These are phyloP conservation scores for Graphilbum fragrans DNA, from an alignment of 2,329 filamentous ascomycete species.

Conservation along the genomic window DNA sequence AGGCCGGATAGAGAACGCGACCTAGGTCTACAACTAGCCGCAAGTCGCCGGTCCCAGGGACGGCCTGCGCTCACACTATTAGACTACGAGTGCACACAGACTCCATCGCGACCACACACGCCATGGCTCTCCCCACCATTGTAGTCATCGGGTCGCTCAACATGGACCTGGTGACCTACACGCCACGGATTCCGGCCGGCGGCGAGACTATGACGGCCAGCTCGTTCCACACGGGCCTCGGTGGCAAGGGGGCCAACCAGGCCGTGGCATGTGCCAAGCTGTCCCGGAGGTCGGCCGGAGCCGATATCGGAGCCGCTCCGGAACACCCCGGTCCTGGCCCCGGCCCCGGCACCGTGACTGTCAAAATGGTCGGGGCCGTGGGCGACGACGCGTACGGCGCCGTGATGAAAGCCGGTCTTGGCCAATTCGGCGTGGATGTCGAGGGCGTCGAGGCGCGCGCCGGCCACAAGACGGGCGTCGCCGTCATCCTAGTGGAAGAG, in stretches of 20 bases:
- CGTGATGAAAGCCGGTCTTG: conserved; percentile 43
- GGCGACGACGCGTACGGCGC: conserved; percentile 55
- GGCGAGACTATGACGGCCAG: conserved; percentile 80
- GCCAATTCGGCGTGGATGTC: conserved; percentile 48
- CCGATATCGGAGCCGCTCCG: conserved; percentile 5
- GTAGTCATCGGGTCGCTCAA: conserved; percentile 87
- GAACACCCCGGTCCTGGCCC: background rate
- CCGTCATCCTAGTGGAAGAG: conserved; percentile 65
- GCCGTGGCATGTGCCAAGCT: conserved; percentile 78
- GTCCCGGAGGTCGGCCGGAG: conserved; percentile 41
- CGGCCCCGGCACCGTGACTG: conserved; percentile 18
- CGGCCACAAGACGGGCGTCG: conserved; percentile 51
- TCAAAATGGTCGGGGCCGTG: conserved; percentile 64
- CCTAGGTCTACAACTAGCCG: too few species aligned
- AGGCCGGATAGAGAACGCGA: too few species aligned
- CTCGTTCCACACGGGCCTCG: conserved; percentile 67
- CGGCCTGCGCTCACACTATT: too few species aligned
- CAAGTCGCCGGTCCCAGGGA: too few species aligned
- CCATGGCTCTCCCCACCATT: conserved; percentile 41
- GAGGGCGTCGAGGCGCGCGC: conserved; percentile 30
- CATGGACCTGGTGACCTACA: conserved; percentile 81
- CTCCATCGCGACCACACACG: background rate
- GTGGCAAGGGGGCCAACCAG: conserved; percentile 93
- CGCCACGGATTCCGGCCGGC: conserved; percentile 65
- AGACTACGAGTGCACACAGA: too few species aligned